Conservation (phyloP, 805 yeast species). For the Ogataea dorogensis region DNA sequence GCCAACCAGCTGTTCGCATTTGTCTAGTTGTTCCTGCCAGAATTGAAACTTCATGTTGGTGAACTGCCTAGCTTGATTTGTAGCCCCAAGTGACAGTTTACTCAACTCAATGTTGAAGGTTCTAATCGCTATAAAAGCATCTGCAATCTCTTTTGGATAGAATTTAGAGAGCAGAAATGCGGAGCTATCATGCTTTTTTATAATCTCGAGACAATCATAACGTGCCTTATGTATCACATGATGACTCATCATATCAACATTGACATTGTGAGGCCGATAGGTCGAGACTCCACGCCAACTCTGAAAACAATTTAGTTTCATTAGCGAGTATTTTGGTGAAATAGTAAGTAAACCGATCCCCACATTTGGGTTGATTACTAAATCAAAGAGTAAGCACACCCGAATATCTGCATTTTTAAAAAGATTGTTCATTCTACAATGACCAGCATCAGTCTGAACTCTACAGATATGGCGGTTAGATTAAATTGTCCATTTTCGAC, state of each 20-base stretch:
- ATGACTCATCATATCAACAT: not conserved
- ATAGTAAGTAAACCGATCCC: constrained; percentile 1
- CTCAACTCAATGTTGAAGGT: constrained; percentile 63
- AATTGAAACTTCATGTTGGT: constrained; percentile 62
- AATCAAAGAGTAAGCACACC: constrained; percentile 1
- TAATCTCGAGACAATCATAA: constrained; percentile 44
- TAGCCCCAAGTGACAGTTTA: constrained; percentile 30
- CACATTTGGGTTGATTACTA: constrained; percentile 5
- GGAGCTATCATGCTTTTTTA: constrained; percentile 56
- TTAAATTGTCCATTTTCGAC: too few relatives aligned
- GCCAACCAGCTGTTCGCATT: constrained; percentile 28
- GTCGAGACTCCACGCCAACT: not conserved
- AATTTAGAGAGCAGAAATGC: constrained; percentile 66
- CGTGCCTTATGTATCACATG: constrained; percentile 32
- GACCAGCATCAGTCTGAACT: too few relatives aligned
- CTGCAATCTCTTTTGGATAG: constrained; percentile 61
- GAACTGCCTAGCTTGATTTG: constrained; percentile 32
- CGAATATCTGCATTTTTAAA: too few relatives aligned
- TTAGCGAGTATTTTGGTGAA: not conserved
- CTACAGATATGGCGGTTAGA: too few relatives aligned
- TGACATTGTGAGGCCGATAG: not conserved
- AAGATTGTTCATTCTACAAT: too few relatives aligned
- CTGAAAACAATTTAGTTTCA: not conserved
- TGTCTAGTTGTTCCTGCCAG: constrained; percentile 65
- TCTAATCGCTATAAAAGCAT: constrained; percentile 60